Percentiles rank a stretch among this genome's conserved stretches.
Conservation (phyloP, 352 stramenopile species). For the Globisporangium iwayamae region DNA sequence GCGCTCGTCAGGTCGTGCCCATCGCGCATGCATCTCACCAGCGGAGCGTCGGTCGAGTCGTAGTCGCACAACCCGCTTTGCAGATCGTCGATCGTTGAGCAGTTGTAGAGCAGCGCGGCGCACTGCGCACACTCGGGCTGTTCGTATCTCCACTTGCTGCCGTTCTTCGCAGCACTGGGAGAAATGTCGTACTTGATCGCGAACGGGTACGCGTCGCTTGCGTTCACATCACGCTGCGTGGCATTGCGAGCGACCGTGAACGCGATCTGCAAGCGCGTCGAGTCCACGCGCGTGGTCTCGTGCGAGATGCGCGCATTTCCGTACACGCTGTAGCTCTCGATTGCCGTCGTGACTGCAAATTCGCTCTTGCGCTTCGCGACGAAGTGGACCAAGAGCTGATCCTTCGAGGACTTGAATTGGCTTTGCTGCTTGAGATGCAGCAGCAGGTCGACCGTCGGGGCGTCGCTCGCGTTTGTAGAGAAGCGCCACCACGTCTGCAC, state of each 20-base stretch:
- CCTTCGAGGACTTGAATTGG: slow-evolving; percentile 20
- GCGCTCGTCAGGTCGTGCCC: not conserved
- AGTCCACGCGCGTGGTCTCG: slow-evolving; percentile 2
- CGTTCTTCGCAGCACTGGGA: not conserved
- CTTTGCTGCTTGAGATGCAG: slow-evolving; percentile 33
- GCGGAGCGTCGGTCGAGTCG: not conserved
- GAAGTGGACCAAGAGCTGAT: slow-evolving; percentile 31
- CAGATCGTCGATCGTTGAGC: slow-evolving; percentile 10
- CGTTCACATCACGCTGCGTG: slow-evolving; percentile 13
- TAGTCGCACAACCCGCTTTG: slow-evolving; percentile 11
- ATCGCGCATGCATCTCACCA: slow-evolving; percentile 12
- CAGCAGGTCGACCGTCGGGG: slow-evolving; percentile 22
- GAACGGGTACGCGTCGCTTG: slow-evolving; percentile 22
- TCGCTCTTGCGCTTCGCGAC: slow-evolving; percentile 2
- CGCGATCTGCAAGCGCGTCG: slow-evolving; percentile 18
- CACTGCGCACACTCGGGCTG: slow-evolving; percentile 6
- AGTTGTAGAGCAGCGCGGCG: slow-evolving; percentile 14
- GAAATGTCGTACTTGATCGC: not conserved
- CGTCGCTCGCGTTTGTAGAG: not conserved
- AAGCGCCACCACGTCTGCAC: slow-evolving; percentile 27
- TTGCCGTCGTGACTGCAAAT: slow-evolving; percentile 4
- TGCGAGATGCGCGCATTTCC: slow-evolving; percentile 25
- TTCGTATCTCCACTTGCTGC: slow-evolving; percentile 10
- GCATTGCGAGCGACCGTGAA: slow-evolving; percentile 14
- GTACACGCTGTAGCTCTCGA: slow-evolving; percentile 31